phyloP scores from a whole-genome alignment of 1,284 basidiomycete species.

The Pseudozyma tsukubaensis region DNA sequence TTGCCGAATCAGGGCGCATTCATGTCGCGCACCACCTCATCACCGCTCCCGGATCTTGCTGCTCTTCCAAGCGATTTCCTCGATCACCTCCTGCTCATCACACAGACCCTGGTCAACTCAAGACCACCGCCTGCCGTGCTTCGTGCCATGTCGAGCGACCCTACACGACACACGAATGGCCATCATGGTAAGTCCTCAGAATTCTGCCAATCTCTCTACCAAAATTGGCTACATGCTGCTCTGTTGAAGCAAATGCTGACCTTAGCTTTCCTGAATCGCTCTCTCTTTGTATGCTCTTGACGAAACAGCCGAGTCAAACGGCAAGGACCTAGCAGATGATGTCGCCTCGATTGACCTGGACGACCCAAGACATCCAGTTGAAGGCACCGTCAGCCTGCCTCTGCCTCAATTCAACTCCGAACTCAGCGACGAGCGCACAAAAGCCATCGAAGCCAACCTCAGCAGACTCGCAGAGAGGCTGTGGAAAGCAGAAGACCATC shows the following conservation, averaged over 20 bases:
- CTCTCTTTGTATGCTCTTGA: background rate
- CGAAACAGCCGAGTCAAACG: slow-evolving; percentile 7
- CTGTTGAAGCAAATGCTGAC: background rate
- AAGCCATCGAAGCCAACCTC: slow-evolving; percentile 55
- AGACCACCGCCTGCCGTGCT: slow-evolving; percentile 45
- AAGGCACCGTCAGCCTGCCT: slow-evolving; percentile 50
- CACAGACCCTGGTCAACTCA: slow-evolving; percentile 54
- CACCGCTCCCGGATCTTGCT: slow-evolving; percentile 52
- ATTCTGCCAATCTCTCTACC: background rate
- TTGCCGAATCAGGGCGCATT: slow-evolving; percentile 16
- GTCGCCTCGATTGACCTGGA: slow-evolving; percentile 47
- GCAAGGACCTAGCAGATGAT: slow-evolving; percentile 32
- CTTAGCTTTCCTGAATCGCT: too few species aligned
- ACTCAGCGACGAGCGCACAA: slow-evolving; percentile 49
- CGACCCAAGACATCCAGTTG: slow-evolving; percentile 9
- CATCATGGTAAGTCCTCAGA: slow-evolving; percentile 9
- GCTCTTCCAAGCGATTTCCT: slow-evolving; percentile 58
- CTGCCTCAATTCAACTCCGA: slow-evolving; percentile 52
- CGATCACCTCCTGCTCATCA: slow-evolving; percentile 62
- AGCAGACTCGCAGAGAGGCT: slow-evolving; percentile 56
- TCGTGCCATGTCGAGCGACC: slow-evolving; percentile 43
- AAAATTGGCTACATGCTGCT: background rate
- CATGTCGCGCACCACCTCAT: slow-evolving; percentile 57
- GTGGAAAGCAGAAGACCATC: slow-evolving; percentile 60
- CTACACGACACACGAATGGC: slow-evolving; percentile 21